These are phyloP conservation scores for Calocybe gambosa DNA, from an alignment of 1,284 basidiomycete species.

Conservation along the genomic window DNA sequence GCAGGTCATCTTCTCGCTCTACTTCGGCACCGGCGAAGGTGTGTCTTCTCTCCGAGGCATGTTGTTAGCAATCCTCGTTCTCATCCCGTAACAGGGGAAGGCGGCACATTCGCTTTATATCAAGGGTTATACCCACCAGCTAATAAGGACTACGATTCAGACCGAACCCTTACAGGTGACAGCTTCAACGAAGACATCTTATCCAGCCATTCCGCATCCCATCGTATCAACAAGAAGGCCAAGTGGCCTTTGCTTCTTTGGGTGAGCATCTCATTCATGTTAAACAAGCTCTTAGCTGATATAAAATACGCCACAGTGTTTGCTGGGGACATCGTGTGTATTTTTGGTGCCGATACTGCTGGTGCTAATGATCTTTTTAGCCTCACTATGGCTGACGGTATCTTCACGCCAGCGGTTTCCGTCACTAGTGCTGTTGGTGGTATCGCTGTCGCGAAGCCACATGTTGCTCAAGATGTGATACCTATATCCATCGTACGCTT, in stretches of 20 bases:
- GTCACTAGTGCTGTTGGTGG: constrained; percentile 64
- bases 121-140: constrained; percentile 53
- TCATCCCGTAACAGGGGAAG: constrained; percentile 40
- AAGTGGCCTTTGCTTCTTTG: constrained; percentile 49
- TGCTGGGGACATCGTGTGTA: constrained; percentile 36
- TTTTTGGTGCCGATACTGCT: neutral
- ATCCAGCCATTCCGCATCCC: constrained; percentile 9
- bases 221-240: constrained; percentile 25
- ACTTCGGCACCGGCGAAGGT: constrained; percentile 57
- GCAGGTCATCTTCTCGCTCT: constrained; percentile 49
- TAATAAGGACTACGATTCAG: constrained; percentile 38
- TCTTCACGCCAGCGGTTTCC: constrained; percentile 61
- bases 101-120: constrained; percentile 59
- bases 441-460: constrained; percentile 53
- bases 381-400: constrained; percentile 57
- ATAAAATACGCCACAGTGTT: constrained; percentile 22
- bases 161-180: constrained; percentile 48
- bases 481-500: constrained; percentile 52
- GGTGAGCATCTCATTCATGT: constrained; percentile 28
- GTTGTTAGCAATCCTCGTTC: neutral
- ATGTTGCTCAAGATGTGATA: constrained; percentile 37
- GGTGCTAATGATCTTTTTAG: constrained; percentile 19
- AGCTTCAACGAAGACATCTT: constrained; percentile 16
- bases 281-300: neutral
- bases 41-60: neutral